Evolutionary conservation across 768 basidiomycete genomes (phyloP), one percentile per base, ranked within the genome.

Genomic region (Pleurotus citrinopileatus): DNA sequence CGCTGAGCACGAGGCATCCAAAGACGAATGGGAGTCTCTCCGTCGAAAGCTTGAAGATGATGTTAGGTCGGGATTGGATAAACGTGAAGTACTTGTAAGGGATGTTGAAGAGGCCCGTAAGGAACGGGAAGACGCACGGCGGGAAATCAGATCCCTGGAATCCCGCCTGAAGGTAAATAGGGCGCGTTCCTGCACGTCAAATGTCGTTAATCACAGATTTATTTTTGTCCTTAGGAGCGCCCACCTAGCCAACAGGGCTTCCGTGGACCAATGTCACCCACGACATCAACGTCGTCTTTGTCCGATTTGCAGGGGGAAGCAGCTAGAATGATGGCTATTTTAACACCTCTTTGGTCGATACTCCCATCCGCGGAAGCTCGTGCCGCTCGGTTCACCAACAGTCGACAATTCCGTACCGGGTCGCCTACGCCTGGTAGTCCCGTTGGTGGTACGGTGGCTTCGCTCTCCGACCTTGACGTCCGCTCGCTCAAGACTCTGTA

Each of bases 301-400:
- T 36, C 28, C 22, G 61, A 65, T n/a, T 47, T 59, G 22, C 12
- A 52, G n/a, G 58, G 66, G 19, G 85, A 86, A 42, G 74, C 80
- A 15, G 73, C 75, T 22, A 76, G 78, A 5, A 73, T 91, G 56
- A 73, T 84, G 32, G 73, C 83, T 4, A 66, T 86, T 19, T 79
- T 96, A 26, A 78, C 79, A 47, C 82, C 89, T 8, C 61, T 96
- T 20, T 98, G 94, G 93, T 69, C 77, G 3, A 75, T 87, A 36
- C 80, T 98, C 0, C 94, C 94, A 9, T 89, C 92, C 2, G 84
- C 90, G 8, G 91, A 94, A 68, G 80, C 86, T 10, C 88, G 95
- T 25, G 86, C 83, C 1, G 70, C 83, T 46, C 88, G 82, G 61
- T 79, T 88, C 58, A 71, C 67, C 37, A 63, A 65, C 53, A 74